These are phyloP conservation scores for Viola odorata DNA, from an alignment of 345 rosid genomes.

Conservation along the genomic window DNA sequence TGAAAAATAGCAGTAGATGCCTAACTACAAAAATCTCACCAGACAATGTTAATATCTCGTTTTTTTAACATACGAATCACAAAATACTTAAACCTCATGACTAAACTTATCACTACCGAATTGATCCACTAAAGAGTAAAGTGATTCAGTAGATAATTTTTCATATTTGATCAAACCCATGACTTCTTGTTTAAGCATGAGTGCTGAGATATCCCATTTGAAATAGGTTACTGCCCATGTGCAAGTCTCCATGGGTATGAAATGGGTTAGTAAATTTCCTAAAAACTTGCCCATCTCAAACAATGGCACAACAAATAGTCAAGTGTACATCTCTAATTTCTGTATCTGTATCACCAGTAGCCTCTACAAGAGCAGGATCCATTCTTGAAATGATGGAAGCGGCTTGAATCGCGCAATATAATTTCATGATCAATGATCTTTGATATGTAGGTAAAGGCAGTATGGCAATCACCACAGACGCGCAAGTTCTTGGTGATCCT, in stretches of 20 bases:
- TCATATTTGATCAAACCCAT: no score
- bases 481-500: constrained; percentile 74
- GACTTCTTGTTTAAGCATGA: no score
- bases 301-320: neutral
- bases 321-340: constrained; percentile 1
- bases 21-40: no score
- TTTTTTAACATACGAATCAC: no score
- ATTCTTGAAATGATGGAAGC: constrained; percentile 84
- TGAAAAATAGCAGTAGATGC: no score
- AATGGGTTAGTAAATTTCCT: neutral
- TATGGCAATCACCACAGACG: constrained; percentile 82
- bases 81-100: no score
- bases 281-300: neutral
- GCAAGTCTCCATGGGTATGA: neutral
- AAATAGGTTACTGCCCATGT: no score
- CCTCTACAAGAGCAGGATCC: constrained; percentile 80
- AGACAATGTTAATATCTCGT: no score
- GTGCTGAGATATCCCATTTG: no score
- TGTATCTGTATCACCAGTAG: constrained; percentile 49
- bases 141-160: no score
- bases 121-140: no score
- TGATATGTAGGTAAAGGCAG: constrained; percentile 61
- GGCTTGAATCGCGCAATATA: constrained; percentile 77
- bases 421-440: constrained; percentile 60
- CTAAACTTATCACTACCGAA: no score